Evolutionary conservation across 305 asterid genomes (phyloP).

Genomic region (Vinca major): DNA sequence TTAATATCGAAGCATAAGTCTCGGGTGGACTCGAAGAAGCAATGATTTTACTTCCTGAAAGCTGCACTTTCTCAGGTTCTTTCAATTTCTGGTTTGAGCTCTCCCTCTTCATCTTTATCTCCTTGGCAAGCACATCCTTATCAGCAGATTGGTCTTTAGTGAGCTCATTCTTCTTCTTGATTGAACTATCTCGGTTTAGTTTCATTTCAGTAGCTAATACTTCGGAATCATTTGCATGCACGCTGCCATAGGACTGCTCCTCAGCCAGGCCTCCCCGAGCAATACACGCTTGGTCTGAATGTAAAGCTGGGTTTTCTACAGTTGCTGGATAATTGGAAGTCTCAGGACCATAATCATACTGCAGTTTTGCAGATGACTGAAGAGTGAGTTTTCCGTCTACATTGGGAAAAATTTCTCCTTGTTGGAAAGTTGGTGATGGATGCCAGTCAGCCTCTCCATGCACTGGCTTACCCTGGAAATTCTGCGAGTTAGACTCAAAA

Average conservation of each 20-base stretch:
- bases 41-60: slow-evolving; percentile 35
- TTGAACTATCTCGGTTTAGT: slow-evolving; percentile 28
- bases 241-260: slow-evolving; percentile 31
- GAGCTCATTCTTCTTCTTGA: slow-evolving; percentile 38
- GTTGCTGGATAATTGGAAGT: slow-evolving; percentile 33
- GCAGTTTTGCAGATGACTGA: slow-evolving; percentile 10
- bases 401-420: slow-evolving; percentile 25
- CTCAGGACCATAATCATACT: slow-evolving; percentile 22
- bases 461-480: slow-evolving; percentile 29
- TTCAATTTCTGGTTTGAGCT: slow-evolving; percentile 33
- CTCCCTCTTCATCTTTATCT: slow-evolving; percentile 44
- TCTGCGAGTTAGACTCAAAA: slow-evolving; percentile 35
- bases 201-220: slow-evolving; percentile 30
- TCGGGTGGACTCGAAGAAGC: slow-evolving; percentile 29
- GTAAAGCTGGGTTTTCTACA: slow-evolving; percentile 36
- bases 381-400: slow-evolving; percentile 25
- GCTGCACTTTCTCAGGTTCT: slow-evolving; percentile 34
- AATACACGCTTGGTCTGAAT: slow-evolving; percentile 29
- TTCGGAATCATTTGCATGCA: slow-evolving; percentile 28
- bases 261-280: slow-evolving; percentile 27
- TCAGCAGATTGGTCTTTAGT: slow-evolving; percentile 35
- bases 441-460: slow-evolving; percentile 48
- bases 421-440: slow-evolving; percentile 34
- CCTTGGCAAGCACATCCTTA: slow-evolving; percentile 34
- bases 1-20: slow-evolving; percentile 23